phyloP scores from a whole-genome alignment of 306 rosid genomes.

The Arachis stenosperma region DNA sequence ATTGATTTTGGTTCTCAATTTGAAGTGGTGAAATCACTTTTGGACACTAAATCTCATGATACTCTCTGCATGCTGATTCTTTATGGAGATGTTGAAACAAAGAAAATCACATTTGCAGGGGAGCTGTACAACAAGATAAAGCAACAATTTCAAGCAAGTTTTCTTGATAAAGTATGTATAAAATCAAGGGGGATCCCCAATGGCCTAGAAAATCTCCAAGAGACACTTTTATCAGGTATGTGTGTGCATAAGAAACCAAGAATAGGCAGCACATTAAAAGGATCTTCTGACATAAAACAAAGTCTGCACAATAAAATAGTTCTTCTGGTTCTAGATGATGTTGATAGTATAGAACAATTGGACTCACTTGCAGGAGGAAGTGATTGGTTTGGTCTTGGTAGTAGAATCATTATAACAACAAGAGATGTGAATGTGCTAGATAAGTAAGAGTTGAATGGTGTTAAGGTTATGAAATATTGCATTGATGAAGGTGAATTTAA shows the following conservation, averaged over 20 bases:
- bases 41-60: background rate
- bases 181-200: background rate
- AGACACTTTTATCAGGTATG: background rate
- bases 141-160: slow-evolving; percentile 12
- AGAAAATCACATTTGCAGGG: slow-evolving; percentile 6
- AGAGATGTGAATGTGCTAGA: background rate
- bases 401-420: slow-evolving; percentile 19
- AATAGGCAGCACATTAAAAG: background rate
- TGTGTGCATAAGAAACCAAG: background rate
- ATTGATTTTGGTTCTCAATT: background rate
- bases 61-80: background rate
- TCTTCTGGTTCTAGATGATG: slow-evolving; percentile 20
- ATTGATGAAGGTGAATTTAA: too few species aligned
- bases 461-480: background rate
- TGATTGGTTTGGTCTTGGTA: slow-evolving; percentile 21
- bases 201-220: slow-evolving; percentile 1
- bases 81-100: slow-evolving; percentile 15
- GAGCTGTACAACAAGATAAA: background rate
- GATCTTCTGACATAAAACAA: background rate
- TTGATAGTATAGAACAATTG: background rate
- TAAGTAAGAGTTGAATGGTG: background rate
- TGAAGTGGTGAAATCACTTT: background rate
- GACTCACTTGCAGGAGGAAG: background rate
- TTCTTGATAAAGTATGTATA: background rate
- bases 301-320: background rate